These are phyloP conservation scores for Ehretia macrophylla DNA, from an alignment of 257 asterid species.

Conservation along the genomic window DNA sequence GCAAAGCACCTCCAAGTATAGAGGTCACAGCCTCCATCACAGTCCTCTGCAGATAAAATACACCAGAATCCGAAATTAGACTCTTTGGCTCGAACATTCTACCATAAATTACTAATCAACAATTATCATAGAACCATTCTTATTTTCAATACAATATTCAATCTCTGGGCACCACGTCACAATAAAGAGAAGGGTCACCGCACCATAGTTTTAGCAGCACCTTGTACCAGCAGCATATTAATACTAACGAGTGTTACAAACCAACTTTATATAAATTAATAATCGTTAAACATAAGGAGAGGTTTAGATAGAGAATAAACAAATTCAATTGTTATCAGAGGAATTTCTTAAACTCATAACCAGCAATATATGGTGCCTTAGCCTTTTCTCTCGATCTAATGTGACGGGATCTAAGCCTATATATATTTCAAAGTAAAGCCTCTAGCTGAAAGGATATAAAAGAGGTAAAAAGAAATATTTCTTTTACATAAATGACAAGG, in stretches of 20 bases:
- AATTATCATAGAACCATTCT: neutral
- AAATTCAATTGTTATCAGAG: neutral
- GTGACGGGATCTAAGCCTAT: no score
- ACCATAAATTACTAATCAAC: neutral
- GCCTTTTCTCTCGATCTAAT: no score
- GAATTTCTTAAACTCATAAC: no score
- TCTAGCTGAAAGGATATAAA: no score
- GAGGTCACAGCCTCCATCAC: slow-evolving; percentile 88
- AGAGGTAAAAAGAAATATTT: no score
- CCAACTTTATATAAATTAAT: neutral
- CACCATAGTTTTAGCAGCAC: neutral
- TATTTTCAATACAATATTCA: no score
- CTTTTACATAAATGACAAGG: no score
- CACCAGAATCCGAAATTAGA: neutral
- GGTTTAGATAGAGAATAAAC: neutral
- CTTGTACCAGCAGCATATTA: neutral
- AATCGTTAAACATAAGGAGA: neutral
- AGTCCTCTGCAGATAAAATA: slow-evolving; percentile 45
- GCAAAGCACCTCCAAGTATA: slow-evolving; percentile 78
- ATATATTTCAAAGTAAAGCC: no score
- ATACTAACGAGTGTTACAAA: no score
- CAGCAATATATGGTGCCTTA: no score
- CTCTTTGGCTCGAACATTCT: no score
- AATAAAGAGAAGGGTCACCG: neutral
- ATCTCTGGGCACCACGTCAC: neutral